These are phyloP conservation scores for Pezicula radicicola DNA, from an alignment of 2,329 filamentous ascomycete species.

Conservation along the genomic window DNA sequence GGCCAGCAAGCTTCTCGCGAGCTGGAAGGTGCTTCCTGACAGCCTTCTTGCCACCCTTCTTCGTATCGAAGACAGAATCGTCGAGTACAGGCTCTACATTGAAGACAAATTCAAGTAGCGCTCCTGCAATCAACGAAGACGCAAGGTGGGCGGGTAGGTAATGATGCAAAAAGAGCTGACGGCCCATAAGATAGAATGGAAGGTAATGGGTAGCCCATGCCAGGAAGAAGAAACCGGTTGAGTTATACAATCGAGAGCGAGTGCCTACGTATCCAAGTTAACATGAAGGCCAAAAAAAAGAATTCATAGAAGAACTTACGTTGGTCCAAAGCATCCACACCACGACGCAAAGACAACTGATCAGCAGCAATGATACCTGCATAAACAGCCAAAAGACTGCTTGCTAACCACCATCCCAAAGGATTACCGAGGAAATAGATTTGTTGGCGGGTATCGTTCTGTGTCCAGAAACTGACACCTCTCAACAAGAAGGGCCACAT, in stretches of 20 bases:
- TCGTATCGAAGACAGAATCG: constrained; percentile 35
- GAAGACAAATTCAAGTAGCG: constrained; percentile 93
- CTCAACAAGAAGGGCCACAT: constrained; percentile 97
- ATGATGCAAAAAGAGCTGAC: constrained; percentile 96
- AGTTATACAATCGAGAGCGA: constrained; percentile 94
- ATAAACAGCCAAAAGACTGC: constrained; percentile 88
- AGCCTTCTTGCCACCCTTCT: constrained; percentile 45
- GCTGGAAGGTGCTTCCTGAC: constrained; percentile 67
- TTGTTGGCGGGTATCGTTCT: constrained; percentile 90
- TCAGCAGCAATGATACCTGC: constrained; percentile 89
- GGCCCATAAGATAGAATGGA: constrained; percentile 97
- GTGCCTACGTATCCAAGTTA: constrained; percentile 57
- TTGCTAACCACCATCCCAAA: constrained; percentile 94
- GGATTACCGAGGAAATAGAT: constrained; percentile 99
- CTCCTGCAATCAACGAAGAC: constrained; percentile 84
- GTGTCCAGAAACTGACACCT: constrained; percentile 98
- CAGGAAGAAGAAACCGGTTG: constrained; percentile 97
- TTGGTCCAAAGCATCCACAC: constrained; percentile 87
- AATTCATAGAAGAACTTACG: constrained; percentile 61
- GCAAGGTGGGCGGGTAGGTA: constrained; percentile 94
- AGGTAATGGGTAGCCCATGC: constrained; percentile 97
- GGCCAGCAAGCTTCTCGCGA: constrained; percentile 73
- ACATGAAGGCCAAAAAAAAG: neutral
- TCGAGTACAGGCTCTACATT: constrained; percentile 74
- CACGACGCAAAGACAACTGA: constrained; percentile 88